Evolutionary conservation across 2,329 filamentous ascomycete species (phyloP), one percentile per base, ranked within the genome.

Genomic region (Penicillium vulpinum): DNA sequence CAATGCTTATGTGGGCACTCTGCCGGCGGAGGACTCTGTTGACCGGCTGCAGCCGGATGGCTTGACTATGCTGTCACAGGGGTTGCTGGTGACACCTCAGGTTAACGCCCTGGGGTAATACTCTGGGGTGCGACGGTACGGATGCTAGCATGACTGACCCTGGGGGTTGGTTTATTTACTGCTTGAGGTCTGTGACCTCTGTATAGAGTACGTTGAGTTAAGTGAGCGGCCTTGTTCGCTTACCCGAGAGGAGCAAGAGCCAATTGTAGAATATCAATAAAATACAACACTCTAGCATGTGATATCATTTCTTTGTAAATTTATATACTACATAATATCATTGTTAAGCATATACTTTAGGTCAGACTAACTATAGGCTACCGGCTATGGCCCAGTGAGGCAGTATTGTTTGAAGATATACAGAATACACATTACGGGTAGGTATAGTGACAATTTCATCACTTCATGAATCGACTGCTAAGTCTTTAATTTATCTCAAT

Each of bases 1-100:
- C 72, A 85, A 85, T 56, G 77, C 80, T 15, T 84, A 81, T 58
- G 80, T 83, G 0, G 82, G 82, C 15, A 80, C 75, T 1, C 70
- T 84, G 3, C 80, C 81, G 24, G 63, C 68, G 15, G 65, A 65
- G 48, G 31, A 58, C 21, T 59, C 57, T 4, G 60, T 73, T 29
- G 77, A 79, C 53, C 63, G 68, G 47, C 73, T 80, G 1, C 67
- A 69, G 46, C 64, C 73, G 2, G 71, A 64, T 38, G 77, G 74
- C 15, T 51, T 69, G 33, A 56, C 63, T 4, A 58, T 62, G 56
- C 55, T 75, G 56, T 46, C 62, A 4, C 57, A 70, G 40, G 71
- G 72, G 5, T 56, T 74, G 60, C 65, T 60, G 21, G 69, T 63
- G 2, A 58, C 67, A 3, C 72, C 67, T 54, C 66, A 69, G 22